Percentiles rank a stretch among this genome's conserved stretches.
phyloP scores from a whole-genome alignment of 805 yeast genomes.

The Candida alai region DNA sequence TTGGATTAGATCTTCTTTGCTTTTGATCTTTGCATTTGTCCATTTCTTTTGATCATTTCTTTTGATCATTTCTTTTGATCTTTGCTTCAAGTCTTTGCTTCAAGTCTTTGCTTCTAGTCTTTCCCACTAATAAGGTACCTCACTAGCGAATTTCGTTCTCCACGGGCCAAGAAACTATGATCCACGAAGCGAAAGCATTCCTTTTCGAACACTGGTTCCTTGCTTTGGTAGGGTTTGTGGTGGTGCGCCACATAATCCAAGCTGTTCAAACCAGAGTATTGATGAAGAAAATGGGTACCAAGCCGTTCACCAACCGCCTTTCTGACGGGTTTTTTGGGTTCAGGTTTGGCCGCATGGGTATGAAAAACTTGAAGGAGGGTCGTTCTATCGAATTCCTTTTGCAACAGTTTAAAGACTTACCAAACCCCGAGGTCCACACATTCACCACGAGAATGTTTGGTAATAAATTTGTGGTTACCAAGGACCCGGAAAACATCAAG shows the following conservation, averaged over 20 bases:
- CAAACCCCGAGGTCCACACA: slow-evolving; percentile 8
- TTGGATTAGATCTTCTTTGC: too few relatives aligned
- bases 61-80: too few relatives aligned
- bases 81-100: too few relatives aligned
- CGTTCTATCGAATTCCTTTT: slow-evolving; percentile 14
- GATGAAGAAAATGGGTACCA: slow-evolving; percentile 14
- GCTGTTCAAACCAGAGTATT: slow-evolving; percentile 2
- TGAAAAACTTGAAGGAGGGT: slow-evolving; percentile 16
- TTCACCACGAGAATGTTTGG: slow-evolving; percentile 6
- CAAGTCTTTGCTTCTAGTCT: too few relatives aligned
- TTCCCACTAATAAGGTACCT: too few relatives aligned
- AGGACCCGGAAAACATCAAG: slow-evolving; percentile 34
- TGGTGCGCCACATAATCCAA: neutral
- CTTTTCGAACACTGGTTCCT: slow-evolving; percentile 8
- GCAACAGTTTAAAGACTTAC: slow-evolving; percentile 11
- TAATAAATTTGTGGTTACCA: slow-evolving; percentile 21
- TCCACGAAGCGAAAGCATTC: too few relatives aligned
- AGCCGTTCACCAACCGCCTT: slow-evolving; percentile 7
- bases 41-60: too few relatives aligned
- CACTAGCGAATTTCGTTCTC: too few relatives aligned
- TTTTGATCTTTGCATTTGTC: too few relatives aligned
- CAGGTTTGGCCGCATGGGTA: slow-evolving; percentile 10
- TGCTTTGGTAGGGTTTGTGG: neutral
- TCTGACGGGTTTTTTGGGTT: slow-evolving; percentile 20
- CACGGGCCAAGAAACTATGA: too few relatives aligned